A percentile compares a stretch with the other conserved stretches of the same genome.
Evolutionary conservation across 116 monocot species (phyloP).

Genomic region (Phalaenopsis hybrid): DNA sequence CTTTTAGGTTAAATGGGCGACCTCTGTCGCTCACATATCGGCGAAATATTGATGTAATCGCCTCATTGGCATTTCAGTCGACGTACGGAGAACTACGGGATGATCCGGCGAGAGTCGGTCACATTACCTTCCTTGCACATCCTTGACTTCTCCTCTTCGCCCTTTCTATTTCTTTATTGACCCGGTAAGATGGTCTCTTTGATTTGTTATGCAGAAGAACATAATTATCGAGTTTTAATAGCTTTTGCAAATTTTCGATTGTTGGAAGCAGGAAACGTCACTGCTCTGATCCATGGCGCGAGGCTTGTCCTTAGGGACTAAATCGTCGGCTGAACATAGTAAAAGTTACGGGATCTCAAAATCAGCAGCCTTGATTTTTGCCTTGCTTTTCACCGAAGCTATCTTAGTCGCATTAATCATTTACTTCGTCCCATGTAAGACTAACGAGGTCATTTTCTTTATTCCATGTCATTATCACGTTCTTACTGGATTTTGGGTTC

Average conservation of each 20-base stretch:
- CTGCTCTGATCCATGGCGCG: background rate
- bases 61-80: too few species aligned
- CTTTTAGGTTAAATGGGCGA: too few species aligned
- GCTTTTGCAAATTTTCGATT: background rate
- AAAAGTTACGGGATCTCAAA: slow-evolving; percentile 21
- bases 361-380: slow-evolving; percentile 19
- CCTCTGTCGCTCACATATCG: too few species aligned
- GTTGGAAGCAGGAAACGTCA: background rate
- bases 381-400: slow-evolving; percentile 46
- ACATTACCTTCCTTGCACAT: too few species aligned
- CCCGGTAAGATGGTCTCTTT: background rate
- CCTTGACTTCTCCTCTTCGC: background rate
- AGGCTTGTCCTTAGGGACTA: background rate
- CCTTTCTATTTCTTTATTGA: background rate
- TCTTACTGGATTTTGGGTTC: background rate
- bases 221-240: background rate
- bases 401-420: slow-evolving; percentile 71
- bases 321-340: background rate
- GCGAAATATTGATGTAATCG: too few species aligned
- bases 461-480: background rate
- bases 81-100: too few species aligned
- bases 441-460: background rate
- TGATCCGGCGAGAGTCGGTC: too few species aligned
- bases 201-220: background rate
- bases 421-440: slow-evolving; percentile 75